Evolutionary conservation across 768 basidiomycete genomes (phyloP).

Genomic region (button mushroom (Agaricus bisporus)): DNA sequence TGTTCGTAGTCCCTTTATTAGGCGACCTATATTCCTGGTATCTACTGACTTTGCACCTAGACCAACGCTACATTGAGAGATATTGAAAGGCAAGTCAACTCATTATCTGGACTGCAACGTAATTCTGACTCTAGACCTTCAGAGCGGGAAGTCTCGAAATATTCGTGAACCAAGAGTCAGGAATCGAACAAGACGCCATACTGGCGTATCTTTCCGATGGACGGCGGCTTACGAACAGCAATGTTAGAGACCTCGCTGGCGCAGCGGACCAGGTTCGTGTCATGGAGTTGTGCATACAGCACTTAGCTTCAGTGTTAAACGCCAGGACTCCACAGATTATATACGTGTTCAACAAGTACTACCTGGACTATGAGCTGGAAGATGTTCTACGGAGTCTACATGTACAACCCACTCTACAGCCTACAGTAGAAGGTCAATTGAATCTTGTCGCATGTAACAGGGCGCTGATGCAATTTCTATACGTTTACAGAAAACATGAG

Average conservation of each 20-base stretch:
- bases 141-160: constrained; percentile 66
- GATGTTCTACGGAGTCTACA: constrained; percentile 61
- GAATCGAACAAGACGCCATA: constrained; percentile 61
- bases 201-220: constrained; percentile 81
- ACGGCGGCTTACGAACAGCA: constrained; percentile 60
- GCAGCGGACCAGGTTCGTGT: constrained; percentile 56
- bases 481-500: constrained; percentile 44
- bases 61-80: constrained; percentile 67
- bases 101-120: background rate
- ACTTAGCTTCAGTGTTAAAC: background rate
- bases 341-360: constrained; percentile 80
- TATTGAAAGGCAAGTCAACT: constrained; percentile 51
- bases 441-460: background rate
- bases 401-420: constrained; percentile 55
- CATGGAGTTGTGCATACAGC: background rate
- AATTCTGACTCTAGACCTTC: constrained; percentile 6
- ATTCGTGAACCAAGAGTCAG: constrained; percentile 68
- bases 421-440: constrained; percentile 61
- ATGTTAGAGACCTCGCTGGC: constrained; percentile 71
- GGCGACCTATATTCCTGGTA: background rate
- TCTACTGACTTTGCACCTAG: constrained; percentile 20
- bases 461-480: constrained; percentile 3
- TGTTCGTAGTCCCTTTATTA: constrained; percentile 25
- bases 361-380: constrained; percentile 63
- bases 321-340: constrained; percentile 39